Evolutionary conservation across 2,329 filamentous ascomycete species (phyloP).

Genomic region (Xenosphaeropsis pyriputrescens): DNA sequence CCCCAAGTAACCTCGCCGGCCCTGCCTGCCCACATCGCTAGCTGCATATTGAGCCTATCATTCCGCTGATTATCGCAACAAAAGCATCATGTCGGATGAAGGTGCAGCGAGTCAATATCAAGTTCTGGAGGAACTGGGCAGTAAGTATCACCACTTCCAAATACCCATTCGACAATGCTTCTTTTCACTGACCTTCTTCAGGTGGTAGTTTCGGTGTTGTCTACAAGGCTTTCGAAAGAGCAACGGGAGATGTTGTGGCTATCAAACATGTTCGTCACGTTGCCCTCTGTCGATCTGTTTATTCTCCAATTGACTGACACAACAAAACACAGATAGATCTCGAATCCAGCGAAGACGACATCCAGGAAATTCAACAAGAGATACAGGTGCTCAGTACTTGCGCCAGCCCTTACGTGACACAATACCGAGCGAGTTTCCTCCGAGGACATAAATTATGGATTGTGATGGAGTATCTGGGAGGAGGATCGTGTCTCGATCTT

Average conservation of each 20-base stretch:
- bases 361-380: slow-evolving; percentile 95
- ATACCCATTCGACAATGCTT: background rate
- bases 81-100: slow-evolving; percentile 35
- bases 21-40: slow-evolving; percentile 1
- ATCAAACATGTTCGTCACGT: slow-evolving; percentile 67
- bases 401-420: slow-evolving; percentile 83
- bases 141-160: slow-evolving; percentile 38
- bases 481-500: slow-evolving; percentile 87
- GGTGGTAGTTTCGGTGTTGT: slow-evolving; percentile 93
- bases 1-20: too few relatives aligned
- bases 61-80: too few relatives aligned
- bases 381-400: slow-evolving; percentile 93
- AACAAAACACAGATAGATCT: slow-evolving; percentile 68
- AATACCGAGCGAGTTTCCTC: slow-evolving; percentile 95
- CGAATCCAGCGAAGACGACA: slow-evolving; percentile 96
- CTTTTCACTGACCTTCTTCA: slow-evolving; percentile 19
- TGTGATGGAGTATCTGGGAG: slow-evolving; percentile 95
- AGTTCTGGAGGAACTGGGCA: slow-evolving; percentile 89
- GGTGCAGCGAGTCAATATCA: slow-evolving; percentile 78
- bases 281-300: slow-evolving; percentile 18
- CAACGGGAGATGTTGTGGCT: slow-evolving; percentile 83
- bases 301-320: slow-evolving; percentile 6
- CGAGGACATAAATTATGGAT: slow-evolving; percentile 97
- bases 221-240: slow-evolving; percentile 88
- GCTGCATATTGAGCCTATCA: background rate